These are phyloP conservation scores for Solanum peruvianum DNA, from an alignment of 257 asterid genomes.

Conservation along the genomic window DNA sequence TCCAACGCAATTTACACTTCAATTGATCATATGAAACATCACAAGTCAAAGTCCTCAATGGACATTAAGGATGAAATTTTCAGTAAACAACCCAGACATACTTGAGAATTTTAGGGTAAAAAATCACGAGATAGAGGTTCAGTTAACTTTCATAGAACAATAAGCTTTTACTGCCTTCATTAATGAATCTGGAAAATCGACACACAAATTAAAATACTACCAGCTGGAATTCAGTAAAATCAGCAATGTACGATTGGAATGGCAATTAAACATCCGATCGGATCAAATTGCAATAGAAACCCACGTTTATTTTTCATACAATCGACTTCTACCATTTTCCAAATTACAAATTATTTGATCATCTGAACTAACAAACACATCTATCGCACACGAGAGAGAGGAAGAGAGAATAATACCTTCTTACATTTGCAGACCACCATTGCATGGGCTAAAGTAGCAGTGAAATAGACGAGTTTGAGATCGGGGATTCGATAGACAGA, in stretches of 20 bases:
- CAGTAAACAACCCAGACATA: not conserved
- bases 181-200: not conserved
- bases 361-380: not conserved
- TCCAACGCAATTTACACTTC: not conserved
- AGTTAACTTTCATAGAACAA: not conserved
- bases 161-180: not conserved
- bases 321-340: not conserved
- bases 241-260: not conserved
- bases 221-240: not conserved
- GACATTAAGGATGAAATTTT: not conserved
- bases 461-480: slow-evolving; percentile 16
- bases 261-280: not conserved
- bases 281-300: not conserved
- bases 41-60: not conserved
- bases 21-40: not conserved
- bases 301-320: not conserved
- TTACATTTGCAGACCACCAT: slow-evolving; percentile 99
- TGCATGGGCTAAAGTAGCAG: slow-evolving; percentile 18
- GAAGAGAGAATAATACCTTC: slow-evolving; percentile 36
- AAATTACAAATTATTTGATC: not conserved
- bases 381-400: not conserved
- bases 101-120: not conserved
- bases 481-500: slow-evolving; percentile 3
- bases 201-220: not conserved
- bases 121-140: not conserved